phyloP scores from a whole-genome alignment of 2,329 filamentous ascomycete genomes.

The Xylariaceae sp. region DNA sequence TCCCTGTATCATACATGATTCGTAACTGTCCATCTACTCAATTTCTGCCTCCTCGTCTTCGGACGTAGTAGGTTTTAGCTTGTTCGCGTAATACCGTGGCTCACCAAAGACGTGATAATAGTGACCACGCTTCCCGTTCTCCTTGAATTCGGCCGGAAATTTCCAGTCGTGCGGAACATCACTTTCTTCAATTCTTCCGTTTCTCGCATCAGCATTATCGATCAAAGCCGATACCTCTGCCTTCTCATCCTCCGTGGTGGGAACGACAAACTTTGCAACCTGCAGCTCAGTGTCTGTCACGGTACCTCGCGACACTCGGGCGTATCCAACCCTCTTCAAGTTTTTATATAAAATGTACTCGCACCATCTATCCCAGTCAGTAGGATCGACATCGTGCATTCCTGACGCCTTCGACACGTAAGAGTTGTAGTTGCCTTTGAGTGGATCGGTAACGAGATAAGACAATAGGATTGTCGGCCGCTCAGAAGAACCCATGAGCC shows the following conservation, averaged over 20 bases:
- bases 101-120: constrained; percentile 94
- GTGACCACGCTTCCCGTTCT: constrained; percentile 84
- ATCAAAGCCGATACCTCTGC: constrained; percentile 39
- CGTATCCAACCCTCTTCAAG: constrained; percentile 82
- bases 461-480: constrained; percentile 82
- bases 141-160: constrained; percentile 83
- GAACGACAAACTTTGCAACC: constrained; percentile 91
- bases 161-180: constrained; percentile 73
- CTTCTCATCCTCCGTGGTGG: constrained; percentile 61
- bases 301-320: constrained; percentile 79
- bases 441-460: constrained; percentile 88
- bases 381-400: constrained; percentile 92
- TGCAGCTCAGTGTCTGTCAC: constrained; percentile 98
- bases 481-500: constrained; percentile 79
- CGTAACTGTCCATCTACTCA: too few relatives aligned
- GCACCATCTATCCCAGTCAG: constrained; percentile 97
- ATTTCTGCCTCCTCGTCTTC: not conserved
- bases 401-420: constrained; percentile 84
- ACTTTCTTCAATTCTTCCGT: constrained; percentile 61
- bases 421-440: constrained; percentile 93
- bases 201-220: constrained; percentile 49
- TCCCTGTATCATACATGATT: too few relatives aligned
- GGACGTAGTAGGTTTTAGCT: constrained; percentile 10
- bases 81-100: constrained; percentile 64
- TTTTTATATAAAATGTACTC: constrained; percentile 97